Base-by-base conservation (phyloP, 768 basidiomycete genomes). In the Lentinula raphanica region DNA sequence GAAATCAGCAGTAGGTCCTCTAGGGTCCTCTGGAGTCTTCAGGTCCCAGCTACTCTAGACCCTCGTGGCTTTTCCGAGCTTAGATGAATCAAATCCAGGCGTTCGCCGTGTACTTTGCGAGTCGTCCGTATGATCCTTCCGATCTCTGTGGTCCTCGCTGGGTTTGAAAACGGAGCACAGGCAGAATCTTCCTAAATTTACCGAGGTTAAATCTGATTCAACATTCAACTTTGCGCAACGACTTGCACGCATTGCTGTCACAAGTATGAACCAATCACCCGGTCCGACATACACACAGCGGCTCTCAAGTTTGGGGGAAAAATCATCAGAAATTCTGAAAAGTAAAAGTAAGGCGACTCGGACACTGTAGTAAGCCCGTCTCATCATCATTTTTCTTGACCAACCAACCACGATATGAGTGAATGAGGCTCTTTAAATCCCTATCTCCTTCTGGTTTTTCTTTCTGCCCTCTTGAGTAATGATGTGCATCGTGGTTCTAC, bases 391-490 rank as follows among this genome's bases (percentile, higher is more conserved):
- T 23, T 44, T 44, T 23, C 9, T 44, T 3, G 21, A 44, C 21
- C 1, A 44, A 44, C 42, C n/a, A 23, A n/a, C 17, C 12, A 44
- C 8, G 42, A 23, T 8, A 15, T 19, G n/a, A 44, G 17, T 4
- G n/a, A 44, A 1, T 39, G 5, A 21, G 40, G n/a, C 17, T 29
- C 46, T 21, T 17, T 3, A 25, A 39, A 53, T 53, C 36, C 35
- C 35, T 53, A 53, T 53, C 51, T 39, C 51, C 51, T 53, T 53
- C 51, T 48, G 27, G 46, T 27, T n/a, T 48, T 48, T 48, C 27
- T 13, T 48, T 48, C 29, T 48, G 8, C 25, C 46, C 29, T 17
- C 46, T 28, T 50, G 32, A 36, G 31, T 36, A 29, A 31, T 36
- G 49, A 50, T 50, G 32, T 50, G 31, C 49, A 50, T 53, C 51